These are phyloP conservation scores for Coriaria nepalensis DNA, from an alignment of 306 rosid genomes.

Conservation along the genomic window DNA sequence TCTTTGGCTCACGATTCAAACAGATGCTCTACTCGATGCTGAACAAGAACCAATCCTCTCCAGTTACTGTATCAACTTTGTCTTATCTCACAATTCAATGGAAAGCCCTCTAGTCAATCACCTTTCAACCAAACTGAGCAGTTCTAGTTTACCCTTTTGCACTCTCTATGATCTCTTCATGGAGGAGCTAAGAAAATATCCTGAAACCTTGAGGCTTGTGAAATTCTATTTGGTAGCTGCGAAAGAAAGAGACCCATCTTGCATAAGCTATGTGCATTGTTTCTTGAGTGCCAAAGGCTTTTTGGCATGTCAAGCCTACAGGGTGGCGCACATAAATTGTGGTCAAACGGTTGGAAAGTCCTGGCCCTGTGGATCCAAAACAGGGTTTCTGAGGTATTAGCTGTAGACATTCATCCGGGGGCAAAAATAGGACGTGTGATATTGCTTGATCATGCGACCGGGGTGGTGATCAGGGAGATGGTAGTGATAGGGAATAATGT, in stretches of 20 bases:
- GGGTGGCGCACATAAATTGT: constrained; percentile 65
- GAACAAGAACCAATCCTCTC: constrained; percentile 51
- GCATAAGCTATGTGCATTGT: constrained; percentile 59
- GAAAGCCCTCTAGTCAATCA: constrained; percentile 47
- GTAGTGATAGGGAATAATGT: constrained; percentile 84
- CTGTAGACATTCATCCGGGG: constrained; percentile 83
- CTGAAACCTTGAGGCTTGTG: constrained; percentile 25
- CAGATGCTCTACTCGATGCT: constrained; percentile 51
- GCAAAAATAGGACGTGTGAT: constrained; percentile 66
- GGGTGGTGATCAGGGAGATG: constrained; percentile 81
- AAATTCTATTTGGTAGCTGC: constrained; percentile 46
- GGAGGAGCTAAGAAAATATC: constrained; percentile 24
- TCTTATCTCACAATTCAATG: constrained; percentile 41
- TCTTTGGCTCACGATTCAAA: constrained; percentile 25
- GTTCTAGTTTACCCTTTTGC: constrained; percentile 23
- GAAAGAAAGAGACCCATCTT: constrained; percentile 81
- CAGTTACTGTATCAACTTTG: constrained; percentile 29
- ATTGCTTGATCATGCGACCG: constrained; percentile 83
- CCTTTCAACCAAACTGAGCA: constrained; percentile 44
- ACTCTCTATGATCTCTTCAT: constrained; percentile 43
- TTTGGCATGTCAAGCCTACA: constrained; percentile 60
- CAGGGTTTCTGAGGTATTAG: constrained; percentile 64
- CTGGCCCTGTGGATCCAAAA: constrained; percentile 64
- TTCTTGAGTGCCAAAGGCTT: constrained; percentile 78
- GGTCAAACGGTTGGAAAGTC: constrained; percentile 44